Percentiles rank a stretch among this genome's conserved stretches.
Evolutionary conservation across 1,284 basidiomycete species (phyloP).

Genomic region (Athelia psychrophila): DNA sequence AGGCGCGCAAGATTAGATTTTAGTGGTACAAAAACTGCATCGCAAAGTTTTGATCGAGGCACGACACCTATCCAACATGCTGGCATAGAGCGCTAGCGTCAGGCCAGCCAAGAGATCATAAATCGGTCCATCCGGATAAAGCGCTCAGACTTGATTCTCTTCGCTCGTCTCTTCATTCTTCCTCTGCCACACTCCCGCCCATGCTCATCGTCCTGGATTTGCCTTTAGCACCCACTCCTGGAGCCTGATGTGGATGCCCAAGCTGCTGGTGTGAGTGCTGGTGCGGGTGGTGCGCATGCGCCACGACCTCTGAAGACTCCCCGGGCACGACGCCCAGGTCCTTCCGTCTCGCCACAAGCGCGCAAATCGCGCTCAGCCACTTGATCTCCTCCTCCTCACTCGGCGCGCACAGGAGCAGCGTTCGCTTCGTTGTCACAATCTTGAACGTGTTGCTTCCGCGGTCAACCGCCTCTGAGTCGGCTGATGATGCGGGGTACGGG

Average conservation of each 20-base stretch:
- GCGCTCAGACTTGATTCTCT: too few relatives aligned
- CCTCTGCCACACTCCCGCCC: not conserved
- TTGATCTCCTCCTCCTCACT: slow-evolving; percentile 98
- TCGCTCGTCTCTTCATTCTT: not conserved
- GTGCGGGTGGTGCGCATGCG: slow-evolving; percentile 31
- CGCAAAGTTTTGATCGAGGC: too few relatives aligned
- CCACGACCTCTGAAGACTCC: slow-evolving; percentile 34
- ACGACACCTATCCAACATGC: too few relatives aligned
- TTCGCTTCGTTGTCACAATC: slow-evolving; percentile 93
- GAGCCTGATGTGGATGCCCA: not conserved
- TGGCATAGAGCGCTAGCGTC: too few relatives aligned
- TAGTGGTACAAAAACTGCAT: too few relatives aligned
- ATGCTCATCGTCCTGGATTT: not conserved
- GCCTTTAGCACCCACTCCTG: too few relatives aligned
- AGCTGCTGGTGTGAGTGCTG: slow-evolving; percentile 2
- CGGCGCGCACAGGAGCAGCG: slow-evolving; percentile 89
- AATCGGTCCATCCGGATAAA: too few relatives aligned
- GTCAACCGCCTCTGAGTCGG: slow-evolving; percentile 35
- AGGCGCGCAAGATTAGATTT: too few relatives aligned
- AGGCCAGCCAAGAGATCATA: too few relatives aligned
- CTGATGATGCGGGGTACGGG: slow-evolving; percentile 30
- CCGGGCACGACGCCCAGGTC: slow-evolving; percentile 45
- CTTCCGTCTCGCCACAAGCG: slow-evolving; percentile 71
- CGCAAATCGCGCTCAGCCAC: slow-evolving; percentile 94
- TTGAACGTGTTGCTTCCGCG: slow-evolving; percentile 74